phyloP scores from a whole-genome alignment of 495 filamentous ascomycete species.

The Penicillium chermesinum region DNA sequence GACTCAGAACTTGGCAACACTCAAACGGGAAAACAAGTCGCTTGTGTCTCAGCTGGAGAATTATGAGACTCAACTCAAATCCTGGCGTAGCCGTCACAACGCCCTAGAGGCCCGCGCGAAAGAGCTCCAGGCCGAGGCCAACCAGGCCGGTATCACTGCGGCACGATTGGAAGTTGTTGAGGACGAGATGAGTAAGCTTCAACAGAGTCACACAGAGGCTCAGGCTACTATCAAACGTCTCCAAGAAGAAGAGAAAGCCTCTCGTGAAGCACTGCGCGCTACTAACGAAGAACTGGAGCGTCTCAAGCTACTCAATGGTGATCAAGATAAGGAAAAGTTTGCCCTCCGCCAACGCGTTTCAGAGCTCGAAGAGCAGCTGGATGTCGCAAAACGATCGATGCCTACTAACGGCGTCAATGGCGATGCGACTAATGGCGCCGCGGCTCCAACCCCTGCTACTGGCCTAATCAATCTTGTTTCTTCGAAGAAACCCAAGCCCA shows the following conservation, averaged over 20 bases:
- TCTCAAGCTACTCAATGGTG: conserved; percentile 61
- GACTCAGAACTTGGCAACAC: conserved; percentile 84
- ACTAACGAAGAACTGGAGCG: conserved; percentile 73
- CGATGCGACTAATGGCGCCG: conserved; percentile 65
- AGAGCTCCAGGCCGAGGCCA: conserved; percentile 92
- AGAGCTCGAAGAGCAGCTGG: conserved; percentile 89
- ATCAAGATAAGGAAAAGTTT: conserved; percentile 76
- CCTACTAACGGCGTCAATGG: conserved; percentile 53
- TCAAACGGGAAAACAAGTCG: conserved; percentile 89
- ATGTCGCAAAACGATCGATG: conserved; percentile 67
- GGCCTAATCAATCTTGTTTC: conserved; percentile 95
- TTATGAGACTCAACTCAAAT: conserved; percentile 93
- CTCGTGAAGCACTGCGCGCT: conserved; percentile 70
- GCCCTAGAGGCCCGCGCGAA: conserved; percentile 84
- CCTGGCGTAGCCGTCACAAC: conserved; percentile 86
- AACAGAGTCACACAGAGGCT: conserved; percentile 79
- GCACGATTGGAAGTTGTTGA: conserved; percentile 85
- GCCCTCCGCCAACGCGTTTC: conserved; percentile 78
- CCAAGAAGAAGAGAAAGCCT: conserved; percentile 81
- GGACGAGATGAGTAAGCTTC: conserved; percentile 88
- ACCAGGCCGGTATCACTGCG: conserved; percentile 92
- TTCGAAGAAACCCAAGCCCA: conserved; percentile 96
- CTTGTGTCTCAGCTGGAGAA: conserved; percentile 86
- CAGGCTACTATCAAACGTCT: conserved; percentile 83
- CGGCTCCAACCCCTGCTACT: conserved; percentile 50